Conservation (phyloP, 139 green algal species). For the Microglena sp. region DNA sequence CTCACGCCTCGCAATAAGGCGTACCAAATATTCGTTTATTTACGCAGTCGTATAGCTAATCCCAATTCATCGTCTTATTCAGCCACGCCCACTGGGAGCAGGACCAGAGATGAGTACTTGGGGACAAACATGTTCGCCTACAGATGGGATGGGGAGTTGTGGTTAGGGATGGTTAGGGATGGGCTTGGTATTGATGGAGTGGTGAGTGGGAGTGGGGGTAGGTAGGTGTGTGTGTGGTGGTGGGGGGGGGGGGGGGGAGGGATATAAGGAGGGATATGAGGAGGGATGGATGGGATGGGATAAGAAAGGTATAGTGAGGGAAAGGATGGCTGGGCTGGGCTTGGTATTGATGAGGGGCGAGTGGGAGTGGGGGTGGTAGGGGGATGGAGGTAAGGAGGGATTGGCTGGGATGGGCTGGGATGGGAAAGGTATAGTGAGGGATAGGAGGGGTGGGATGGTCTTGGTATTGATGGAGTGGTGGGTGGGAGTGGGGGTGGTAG, state of each 20-base stretch:
- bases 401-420: no score
- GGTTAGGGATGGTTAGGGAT: not conserved
- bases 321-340: not conserved
- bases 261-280: no score
- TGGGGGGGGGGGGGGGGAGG: no score
- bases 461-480: not conserved
- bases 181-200: not conserved
- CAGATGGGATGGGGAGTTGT: constrained; percentile 16
- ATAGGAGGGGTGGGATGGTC: no score
- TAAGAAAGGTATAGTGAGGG: not conserved
- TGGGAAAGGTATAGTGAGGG: constrained; percentile 10
- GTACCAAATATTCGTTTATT: no score
- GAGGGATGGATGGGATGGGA: not conserved
- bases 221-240: no score
- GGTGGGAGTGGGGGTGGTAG: constrained; percentile 6
- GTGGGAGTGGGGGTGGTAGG: no score
- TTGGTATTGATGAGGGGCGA: no score
- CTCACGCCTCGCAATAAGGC: no score
- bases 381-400: no score
- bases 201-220: constrained; percentile 3
- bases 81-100: constrained; percentile 21
- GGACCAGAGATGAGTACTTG: constrained; percentile 28
- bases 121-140: constrained; percentile 30
- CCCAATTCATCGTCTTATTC: no score
- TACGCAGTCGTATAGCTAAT: no score